Evolutionary conservation across 2,329 filamentous ascomycete genomes (phyloP).

Genomic region (Seiridium unicorne): DNA sequence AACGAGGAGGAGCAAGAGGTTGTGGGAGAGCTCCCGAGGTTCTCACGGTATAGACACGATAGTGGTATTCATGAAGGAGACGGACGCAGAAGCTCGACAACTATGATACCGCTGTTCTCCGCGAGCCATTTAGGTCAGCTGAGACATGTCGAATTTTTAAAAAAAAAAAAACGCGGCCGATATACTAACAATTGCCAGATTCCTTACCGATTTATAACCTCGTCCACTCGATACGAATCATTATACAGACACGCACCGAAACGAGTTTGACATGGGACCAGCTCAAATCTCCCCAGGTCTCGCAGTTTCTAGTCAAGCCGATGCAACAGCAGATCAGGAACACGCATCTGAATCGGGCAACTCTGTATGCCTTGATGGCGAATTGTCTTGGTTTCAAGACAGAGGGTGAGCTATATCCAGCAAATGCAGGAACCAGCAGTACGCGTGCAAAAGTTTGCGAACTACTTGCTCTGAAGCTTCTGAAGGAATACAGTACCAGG

Average conservation of each 20-base stretch:
- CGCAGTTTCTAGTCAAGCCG: slow-evolving; percentile 92
- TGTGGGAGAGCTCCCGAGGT: slow-evolving; percentile 13
- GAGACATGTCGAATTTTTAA: neutral
- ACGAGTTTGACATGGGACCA: slow-evolving; percentile 95
- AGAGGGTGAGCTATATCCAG: slow-evolving; percentile 78
- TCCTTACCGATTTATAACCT: slow-evolving; percentile 85
- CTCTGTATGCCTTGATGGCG: slow-evolving; percentile 85
- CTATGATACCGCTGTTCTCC: slow-evolving; percentile 74
- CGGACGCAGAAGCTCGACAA: slow-evolving; percentile 25
- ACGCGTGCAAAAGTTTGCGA: slow-evolving; percentile 89
- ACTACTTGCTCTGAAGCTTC: slow-evolving; percentile 80
- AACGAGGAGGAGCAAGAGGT: slow-evolving; percentile 36
- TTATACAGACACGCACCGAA: slow-evolving; percentile 83
- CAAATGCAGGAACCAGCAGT: slow-evolving; percentile 78
- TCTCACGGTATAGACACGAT: slow-evolving; percentile 33
- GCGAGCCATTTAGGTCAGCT: slow-evolving; percentile 69
- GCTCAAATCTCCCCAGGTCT: slow-evolving; percentile 90
- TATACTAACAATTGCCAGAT: slow-evolving; percentile 49
- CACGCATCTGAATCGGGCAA: slow-evolving; percentile 81
- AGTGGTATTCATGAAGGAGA: slow-evolving; percentile 15
- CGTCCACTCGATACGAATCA: slow-evolving; percentile 83
- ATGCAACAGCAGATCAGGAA: slow-evolving; percentile 86
- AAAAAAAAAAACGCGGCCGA: neutral
- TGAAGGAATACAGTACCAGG: slow-evolving; percentile 85
- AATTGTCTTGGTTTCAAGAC: slow-evolving; percentile 93